Base-by-base conservation (phyloP, 805 yeast genomes). In the Metschnikowia continentalis region DNA sequence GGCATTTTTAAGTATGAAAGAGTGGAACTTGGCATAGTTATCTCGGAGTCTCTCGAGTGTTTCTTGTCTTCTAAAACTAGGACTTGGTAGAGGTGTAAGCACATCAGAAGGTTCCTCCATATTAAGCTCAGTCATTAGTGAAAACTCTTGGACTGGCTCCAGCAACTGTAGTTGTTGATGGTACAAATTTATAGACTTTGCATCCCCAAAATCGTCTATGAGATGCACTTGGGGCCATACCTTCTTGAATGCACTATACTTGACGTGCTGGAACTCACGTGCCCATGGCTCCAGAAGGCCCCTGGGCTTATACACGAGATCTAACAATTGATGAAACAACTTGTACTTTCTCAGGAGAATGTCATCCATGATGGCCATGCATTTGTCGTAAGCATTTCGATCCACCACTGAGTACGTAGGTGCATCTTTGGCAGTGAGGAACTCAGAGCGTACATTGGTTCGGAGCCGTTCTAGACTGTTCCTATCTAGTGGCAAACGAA, bases 221-320 rank as follows among this genome's bases (percentile, higher is more conserved):
- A 69, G 48, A 51, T 74, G 76, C 5, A 62, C 65, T 44, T 61
- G 68, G 5, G 77, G 77, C 72, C 72, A 72, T 3, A 51, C 37
- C 1, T 48, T 14, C 38, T 64, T 61, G 37, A 71, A 53, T 6
- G 60, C 48, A 22, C 55, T 42, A 46, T 66, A 64, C 22, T 59
- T 58, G 33, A 56, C 48, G 10, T 55, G 51, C 3, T 48, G 42
- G 52, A 71, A 66, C 7, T 56, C 55, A 1, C 41, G 26, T 14
- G 61, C 43, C 67, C 71, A 65, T 7, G 15, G 32, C n/a, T 64
- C 61, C 10, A 43, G 35, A 0, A 50, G 54, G 15, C 39, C 51
- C 1, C 45, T 39, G 19, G 48, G 37, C 46, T 64, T 67, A 58
- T 64, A 71, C 19, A 66, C 55, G 3, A 51, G 39, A 54, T 70